Base-by-base conservation (phyloP, 2,329 filamentous ascomycete species). In the Mycosphaerella arachidis region DNA sequence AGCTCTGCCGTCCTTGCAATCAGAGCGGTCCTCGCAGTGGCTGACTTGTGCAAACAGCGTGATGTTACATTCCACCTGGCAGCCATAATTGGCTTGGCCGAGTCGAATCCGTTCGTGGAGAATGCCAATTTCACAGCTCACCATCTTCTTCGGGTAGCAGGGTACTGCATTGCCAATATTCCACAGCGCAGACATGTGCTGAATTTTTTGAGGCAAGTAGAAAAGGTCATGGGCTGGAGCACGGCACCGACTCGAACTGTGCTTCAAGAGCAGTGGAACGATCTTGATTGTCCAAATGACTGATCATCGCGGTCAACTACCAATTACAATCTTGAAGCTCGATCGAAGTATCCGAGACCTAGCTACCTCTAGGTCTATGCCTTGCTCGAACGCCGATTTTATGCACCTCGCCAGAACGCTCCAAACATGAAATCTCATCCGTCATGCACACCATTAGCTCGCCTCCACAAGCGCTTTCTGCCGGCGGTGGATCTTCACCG, bases 401-500 rank as follows among this genome's bases (percentile, higher is more conserved):
- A 56, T 48, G 54, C 54, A 48, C 12, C 29, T 6, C 31, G 45
- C 48, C 37, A 48, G 40, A 58, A 55, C 56, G 56, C 56, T 51
- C 43, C 56, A 52, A 31, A 16, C 6, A 18, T 16, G n/a, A 35
- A 13, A 29, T 30, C 50, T 50, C 48, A 50, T 52, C 50, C 40
- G 20, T 16, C 18, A 53, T 33, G 4, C 52, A 50, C 40, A 13
- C 35, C 24, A 58, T 20, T 27, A 54, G 29, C 43, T 30, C 55
- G 20, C 45, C 27, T 8, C 56, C 10, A 55, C 43, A 35, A 46
- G 20, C 10, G 50, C 50, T 30, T 53, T 48, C 56, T 65, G 63
- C 60, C 75, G 67, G 48, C 72, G 69, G 66, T 71, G 74, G 6
- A 77, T 69, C 63, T 73, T 75, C 12, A 77, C 70, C 6, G 74